A percentile compares a stretch with the other conserved stretches of the same genome.
Evolutionary conservation across 495 filamentous ascomycete species (phyloP).

Genomic region (Talaromyces wortmannii): DNA sequence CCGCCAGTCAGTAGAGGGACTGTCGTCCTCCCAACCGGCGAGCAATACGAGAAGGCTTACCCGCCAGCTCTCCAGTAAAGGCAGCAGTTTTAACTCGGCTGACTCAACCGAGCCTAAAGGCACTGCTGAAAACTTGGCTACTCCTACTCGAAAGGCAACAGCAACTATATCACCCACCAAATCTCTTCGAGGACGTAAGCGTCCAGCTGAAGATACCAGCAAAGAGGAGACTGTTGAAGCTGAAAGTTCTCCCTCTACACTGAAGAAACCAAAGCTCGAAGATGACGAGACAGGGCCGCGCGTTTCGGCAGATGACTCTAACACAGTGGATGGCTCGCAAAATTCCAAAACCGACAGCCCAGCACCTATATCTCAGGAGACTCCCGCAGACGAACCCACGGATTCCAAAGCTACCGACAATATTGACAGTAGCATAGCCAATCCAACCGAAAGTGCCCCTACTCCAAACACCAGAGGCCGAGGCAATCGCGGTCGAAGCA

Average conservation of each 20-base stretch:
- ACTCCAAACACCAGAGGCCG: neutral
- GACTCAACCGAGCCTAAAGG: neutral
- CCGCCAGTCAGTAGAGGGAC: neutral
- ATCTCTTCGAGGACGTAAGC: neutral
- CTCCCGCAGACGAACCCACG: neutral
- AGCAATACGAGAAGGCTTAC: neutral
- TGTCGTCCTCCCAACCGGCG: neutral
- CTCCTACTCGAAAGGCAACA: neutral
- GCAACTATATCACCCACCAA: neutral
- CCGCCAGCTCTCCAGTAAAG: no score
- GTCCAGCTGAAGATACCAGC: neutral
- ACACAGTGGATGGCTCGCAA: neutral
- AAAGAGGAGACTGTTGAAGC: neutral
- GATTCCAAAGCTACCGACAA: neutral
- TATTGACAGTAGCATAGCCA: neutral
- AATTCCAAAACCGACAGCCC: neutral
- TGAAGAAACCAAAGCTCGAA: conserved; percentile 1
- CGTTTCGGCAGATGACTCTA: neutral
- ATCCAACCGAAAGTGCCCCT: neutral
- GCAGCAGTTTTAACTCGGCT: neutral
- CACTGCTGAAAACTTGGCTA: neutral
- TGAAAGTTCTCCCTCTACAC: no score
- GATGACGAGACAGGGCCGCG: neutral
- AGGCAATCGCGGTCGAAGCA: conserved; percentile 1
- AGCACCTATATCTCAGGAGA: neutral